phyloP scores from a whole-genome alignment of 257 asterid species.

The Solanum ossicruentum region DNA sequence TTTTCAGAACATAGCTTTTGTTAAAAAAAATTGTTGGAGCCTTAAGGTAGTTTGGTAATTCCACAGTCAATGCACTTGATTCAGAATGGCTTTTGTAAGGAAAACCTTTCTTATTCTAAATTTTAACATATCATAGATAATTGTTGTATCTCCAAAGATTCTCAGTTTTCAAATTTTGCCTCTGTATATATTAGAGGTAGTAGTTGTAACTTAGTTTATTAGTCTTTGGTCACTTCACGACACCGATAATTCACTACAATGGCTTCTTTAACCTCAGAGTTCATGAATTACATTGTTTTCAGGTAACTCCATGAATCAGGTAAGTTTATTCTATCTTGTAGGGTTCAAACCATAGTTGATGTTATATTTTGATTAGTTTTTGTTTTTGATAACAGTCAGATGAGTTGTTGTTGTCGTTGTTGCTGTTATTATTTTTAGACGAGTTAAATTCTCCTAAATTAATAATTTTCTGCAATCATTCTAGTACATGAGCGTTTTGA shows the following conservation, averaged over 20 bases:
- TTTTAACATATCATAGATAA: no score
- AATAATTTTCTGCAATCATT: no score
- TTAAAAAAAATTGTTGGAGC: background rate
- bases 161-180: background rate
- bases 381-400: no score
- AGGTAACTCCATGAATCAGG: constrained; percentile 88
- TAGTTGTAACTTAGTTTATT: no score
- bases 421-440: no score
- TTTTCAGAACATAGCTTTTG: background rate
- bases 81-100: background rate
- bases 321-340: background rate
- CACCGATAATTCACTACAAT: constrained; percentile 8
- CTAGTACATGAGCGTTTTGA: background rate
- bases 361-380: no score
- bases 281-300: constrained; percentile 71
- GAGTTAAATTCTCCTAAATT: background rate
- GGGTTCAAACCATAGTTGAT: background rate
- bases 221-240: no score
- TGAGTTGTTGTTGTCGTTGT: background rate
- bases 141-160: no score
- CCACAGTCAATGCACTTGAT: background rate
- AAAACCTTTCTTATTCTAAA: background rate
- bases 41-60: background rate
- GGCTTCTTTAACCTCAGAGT: constrained; percentile 55
- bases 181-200: background rate